Percentiles rank a stretch among this genome's conserved stretches.
phyloP scores from a whole-genome alignment of 176 grass and related monocot genomes.

The Panicum miliaceum region DNA sequence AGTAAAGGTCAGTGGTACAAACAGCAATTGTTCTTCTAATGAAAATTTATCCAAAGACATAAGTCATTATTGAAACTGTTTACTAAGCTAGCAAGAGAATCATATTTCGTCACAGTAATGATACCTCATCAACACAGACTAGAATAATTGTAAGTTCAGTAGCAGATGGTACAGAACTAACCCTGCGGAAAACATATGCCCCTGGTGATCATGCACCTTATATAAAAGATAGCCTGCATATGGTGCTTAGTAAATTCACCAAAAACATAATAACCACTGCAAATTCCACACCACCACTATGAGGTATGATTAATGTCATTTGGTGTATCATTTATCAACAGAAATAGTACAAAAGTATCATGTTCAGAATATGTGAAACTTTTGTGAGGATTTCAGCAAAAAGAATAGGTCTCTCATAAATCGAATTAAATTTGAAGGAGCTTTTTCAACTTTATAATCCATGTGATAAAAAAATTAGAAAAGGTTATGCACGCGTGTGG shows the following conservation, averaged over 20 bases:
- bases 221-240: too few relatives aligned
- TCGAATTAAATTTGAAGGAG: neutral
- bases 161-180: neutral
- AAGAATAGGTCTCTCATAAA: neutral
- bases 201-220: neutral
- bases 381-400: slow-evolving; percentile 6
- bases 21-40: slow-evolving; percentile 1
- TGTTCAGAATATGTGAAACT: neutral
- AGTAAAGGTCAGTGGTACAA: neutral
- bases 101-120: neutral
- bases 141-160: neutral
- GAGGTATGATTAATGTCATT: neutral
- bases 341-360: neutral
- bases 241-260: too few relatives aligned
- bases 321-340: neutral
- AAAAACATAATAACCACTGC: neutral
- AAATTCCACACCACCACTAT: neutral
- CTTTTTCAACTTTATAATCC: neutral
- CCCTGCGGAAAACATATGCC: neutral
- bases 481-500: neutral
- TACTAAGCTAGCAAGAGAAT: neutral
- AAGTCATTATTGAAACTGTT: neutral
- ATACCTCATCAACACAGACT: neutral
- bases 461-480: neutral
- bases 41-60: neutral